Percentiles rank a stretch among this genome's conserved stretches.
These are phyloP conservation scores for Candida palmyrensis DNA, from an alignment of 805 yeast genomes.

Conservation along the genomic window DNA sequence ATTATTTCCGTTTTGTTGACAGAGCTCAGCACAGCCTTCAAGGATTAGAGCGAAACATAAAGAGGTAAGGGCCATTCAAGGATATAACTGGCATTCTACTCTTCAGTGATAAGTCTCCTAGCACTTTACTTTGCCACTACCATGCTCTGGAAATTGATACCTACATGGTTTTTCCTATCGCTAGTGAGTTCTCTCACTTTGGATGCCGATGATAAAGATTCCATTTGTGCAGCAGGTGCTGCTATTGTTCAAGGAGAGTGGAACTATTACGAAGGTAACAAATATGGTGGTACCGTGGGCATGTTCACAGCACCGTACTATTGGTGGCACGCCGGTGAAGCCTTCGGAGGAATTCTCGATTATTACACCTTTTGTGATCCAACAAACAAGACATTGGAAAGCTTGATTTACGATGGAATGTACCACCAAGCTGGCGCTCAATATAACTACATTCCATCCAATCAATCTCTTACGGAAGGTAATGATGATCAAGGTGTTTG, in stretches of 20 bases:
- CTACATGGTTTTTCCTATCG: too few relatives aligned
- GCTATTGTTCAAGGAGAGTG: constrained; percentile 32
- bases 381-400: constrained; percentile 25
- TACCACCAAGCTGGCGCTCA: constrained; percentile 38
- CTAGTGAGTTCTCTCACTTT: too few relatives aligned
- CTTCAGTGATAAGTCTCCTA: too few relatives aligned
- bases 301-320: constrained; percentile 42
- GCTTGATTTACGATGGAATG: constrained; percentile 33
- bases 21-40: too few relatives aligned
- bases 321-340: constrained; percentile 53
- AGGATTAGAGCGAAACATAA: too few relatives aligned
- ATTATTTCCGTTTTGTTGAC: too few relatives aligned
- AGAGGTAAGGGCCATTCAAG: too few relatives aligned
- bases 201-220: constrained; percentile 13
- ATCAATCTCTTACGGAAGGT: constrained; percentile 44
- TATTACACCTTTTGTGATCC: constrained; percentile 34
- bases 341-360: constrained; percentile 43
- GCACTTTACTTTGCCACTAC: too few relatives aligned
- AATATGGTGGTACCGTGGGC: constrained; percentile 42
- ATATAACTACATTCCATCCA: constrained; percentile 39
- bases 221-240: constrained; percentile 38
- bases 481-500: constrained; percentile 52
- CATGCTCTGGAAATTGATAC: too few relatives aligned
- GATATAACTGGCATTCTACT: too few relatives aligned
- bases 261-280: constrained; percentile 41